Percentiles rank a stretch among this genome's conserved stretches.
phyloP scores from a whole-genome alignment of 139 green algal species.

The Picochlorum sp. region DNA sequence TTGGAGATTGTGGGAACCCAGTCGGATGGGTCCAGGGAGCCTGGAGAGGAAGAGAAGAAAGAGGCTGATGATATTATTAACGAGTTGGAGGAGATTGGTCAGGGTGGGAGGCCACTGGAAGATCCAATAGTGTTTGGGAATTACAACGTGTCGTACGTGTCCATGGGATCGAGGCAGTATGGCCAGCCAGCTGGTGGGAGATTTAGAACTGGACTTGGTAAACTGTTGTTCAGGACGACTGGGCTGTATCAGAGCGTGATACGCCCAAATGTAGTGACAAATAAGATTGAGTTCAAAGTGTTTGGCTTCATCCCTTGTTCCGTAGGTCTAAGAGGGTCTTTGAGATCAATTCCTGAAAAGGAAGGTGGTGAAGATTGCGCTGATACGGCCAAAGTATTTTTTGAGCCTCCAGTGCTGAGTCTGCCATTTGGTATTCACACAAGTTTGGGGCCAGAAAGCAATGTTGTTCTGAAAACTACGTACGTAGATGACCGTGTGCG shows the following conservation, averaged over 20 bases:
- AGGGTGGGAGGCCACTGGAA: slow-evolving; percentile 43
- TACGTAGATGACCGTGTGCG: slow-evolving; percentile 69
- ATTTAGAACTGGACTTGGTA: slow-evolving; percentile 46
- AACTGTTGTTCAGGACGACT: slow-evolving; percentile 50
- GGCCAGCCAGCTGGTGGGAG: slow-evolving; percentile 46
- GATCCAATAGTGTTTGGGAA: slow-evolving; percentile 64
- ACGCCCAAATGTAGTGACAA: slow-evolving; percentile 53
- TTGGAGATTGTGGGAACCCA: background rate
- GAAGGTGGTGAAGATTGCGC: slow-evolving; percentile 14
- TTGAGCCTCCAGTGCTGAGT: slow-evolving; percentile 50
- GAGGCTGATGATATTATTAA: slow-evolving; percentile 30
- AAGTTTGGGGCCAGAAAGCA: slow-evolving; percentile 38
- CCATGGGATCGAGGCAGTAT: slow-evolving; percentile 22
- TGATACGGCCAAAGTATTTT: slow-evolving; percentile 61
- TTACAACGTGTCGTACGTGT: slow-evolving; percentile 49
- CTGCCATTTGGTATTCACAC: slow-evolving; percentile 31
- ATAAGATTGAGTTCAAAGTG: slow-evolving; percentile 44
- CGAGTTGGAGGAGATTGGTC: slow-evolving; percentile 30
- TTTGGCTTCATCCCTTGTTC: slow-evolving; percentile 46
- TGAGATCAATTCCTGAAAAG: slow-evolving; percentile 26
- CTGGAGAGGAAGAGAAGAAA: background rate
- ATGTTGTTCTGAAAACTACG: slow-evolving; percentile 59
- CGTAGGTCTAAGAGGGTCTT: slow-evolving; percentile 47
- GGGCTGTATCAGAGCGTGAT: slow-evolving; percentile 58
- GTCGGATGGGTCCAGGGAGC: background rate